phyloP scores from a whole-genome alignment of 2,329 filamentous ascomycete species.

The Pseudogymnoascus sp. region DNA sequence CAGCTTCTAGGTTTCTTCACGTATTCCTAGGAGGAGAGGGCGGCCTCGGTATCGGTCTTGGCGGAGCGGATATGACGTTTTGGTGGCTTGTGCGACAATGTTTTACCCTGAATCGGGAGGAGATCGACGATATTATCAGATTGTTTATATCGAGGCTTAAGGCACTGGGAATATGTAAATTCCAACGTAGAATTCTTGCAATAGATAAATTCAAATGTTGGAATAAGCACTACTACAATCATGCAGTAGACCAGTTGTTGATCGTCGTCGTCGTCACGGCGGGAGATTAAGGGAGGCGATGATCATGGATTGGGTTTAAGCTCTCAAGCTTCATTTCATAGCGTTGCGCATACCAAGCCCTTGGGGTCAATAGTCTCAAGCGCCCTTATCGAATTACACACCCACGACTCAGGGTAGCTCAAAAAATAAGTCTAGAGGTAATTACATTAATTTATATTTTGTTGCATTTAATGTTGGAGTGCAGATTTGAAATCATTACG shows the following conservation, averaged over 20 bases:
- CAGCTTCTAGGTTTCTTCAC: background rate
- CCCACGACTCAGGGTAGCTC: background rate
- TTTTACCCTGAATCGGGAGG: background rate
- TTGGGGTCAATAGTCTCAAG: background rate
- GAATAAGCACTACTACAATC: background rate
- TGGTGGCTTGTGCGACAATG: slow-evolving; percentile 1
- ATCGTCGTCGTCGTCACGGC: background rate
- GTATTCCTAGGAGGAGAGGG: background rate
- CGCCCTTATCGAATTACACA: background rate
- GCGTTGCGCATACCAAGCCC: background rate
- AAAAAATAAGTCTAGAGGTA: background rate
- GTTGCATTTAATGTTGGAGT: background rate
- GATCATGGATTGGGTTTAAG: slow-evolving; percentile 7
- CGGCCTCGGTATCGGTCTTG: slow-evolving; percentile 1
- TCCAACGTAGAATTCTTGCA: background rate
- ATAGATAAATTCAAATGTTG: background rate
- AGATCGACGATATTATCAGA: slow-evolving; percentile 2
- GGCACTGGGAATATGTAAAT: background rate
- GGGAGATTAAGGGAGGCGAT: slow-evolving; percentile 9
- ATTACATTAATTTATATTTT: background rate
- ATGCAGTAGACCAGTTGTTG: slow-evolving; percentile 3
- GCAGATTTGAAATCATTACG: background rate
- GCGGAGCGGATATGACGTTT: slow-evolving; percentile 6
- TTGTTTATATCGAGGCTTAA: background rate
- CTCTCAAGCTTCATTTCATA: slow-evolving; percentile 2